Evolutionary conservation across 345 rosid genomes (phyloP).

Genomic region (Citrus sp.): DNA sequence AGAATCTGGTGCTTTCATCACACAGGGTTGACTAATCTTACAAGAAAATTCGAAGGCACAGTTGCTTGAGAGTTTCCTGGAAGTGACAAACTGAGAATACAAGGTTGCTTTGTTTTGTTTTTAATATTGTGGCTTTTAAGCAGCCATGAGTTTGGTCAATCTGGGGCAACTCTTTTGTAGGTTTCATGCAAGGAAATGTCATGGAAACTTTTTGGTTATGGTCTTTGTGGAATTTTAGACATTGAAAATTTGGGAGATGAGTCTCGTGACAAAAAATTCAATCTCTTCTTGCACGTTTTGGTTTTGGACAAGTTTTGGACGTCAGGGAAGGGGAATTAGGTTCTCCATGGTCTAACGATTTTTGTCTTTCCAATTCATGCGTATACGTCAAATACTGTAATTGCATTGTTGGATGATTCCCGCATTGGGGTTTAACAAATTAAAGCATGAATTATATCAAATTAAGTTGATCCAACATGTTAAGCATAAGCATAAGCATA

Average conservation of each 20-base stretch:
- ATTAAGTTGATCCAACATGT: too few species aligned
- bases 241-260: neutral
- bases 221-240: neutral
- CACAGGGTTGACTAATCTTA: neutral
- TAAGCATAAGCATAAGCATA: too few species aligned
- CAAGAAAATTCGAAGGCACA: neutral
- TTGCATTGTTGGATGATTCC: too few species aligned
- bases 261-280: neutral
- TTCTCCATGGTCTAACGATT: neutral
- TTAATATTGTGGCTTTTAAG: too few species aligned
- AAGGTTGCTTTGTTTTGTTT: too few species aligned
- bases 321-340: neutral
- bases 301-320: neutral
- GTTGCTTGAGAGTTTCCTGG: neutral
- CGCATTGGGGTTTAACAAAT: too few species aligned
- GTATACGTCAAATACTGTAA: too few species aligned
- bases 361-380: too few species aligned
- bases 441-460: too few species aligned
- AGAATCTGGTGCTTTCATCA: neutral
- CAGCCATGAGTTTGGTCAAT: neutral
- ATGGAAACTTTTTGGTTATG: neutral
- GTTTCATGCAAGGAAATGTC: neutral
- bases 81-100: neutral
- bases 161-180: neutral
- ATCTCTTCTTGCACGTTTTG: conserved; percentile 4